Base-by-base conservation (phyloP, 2,329 filamentous ascomycete genomes). In the Trichoderma simmonsii region DNA sequence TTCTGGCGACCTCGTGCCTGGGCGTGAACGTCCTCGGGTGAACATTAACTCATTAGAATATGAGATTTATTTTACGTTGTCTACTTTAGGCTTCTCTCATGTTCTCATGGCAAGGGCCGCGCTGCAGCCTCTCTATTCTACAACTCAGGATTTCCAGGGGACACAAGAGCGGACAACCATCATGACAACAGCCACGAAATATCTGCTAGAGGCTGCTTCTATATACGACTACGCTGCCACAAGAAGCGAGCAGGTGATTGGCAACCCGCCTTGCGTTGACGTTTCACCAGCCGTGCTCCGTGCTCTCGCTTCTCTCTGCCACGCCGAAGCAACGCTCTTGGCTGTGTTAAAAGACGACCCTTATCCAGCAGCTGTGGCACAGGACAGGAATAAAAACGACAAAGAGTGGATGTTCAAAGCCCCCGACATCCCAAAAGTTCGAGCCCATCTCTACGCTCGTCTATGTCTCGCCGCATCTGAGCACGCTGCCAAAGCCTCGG, bases 331-430 rank as follows among this genome's bases (percentile, higher is more conserved):
- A 0, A 98, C 95, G 0, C 86, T 98, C 1, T 88, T 98, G 1
- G 94, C 94, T 0, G 94, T 98, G 1, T 81, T 97, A 64, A 98
- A 98, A 77, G 95, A 98, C 79, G 96, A 99, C 78, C 94, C 95
- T 0, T 98, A 98, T 78, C 92, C 95, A 1, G 90, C 92, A 2
- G 88, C 91, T 7, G 91, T 97, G 3, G 90, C 94, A 1, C 93
- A 97, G 77, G 89, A 91, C 71, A 88, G 95, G 62, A 97, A 97
- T 78, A 89, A 91, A 68, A 90, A 91, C 75, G 94, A 95, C 80
- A 94, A 89, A 73, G 95, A 98, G 75, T 99, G 95, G 95, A 98
- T 98, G 94, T 97, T 96, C 81, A 93, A 92, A 77, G 89, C 94
- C 0, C 94, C 95, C 0, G 90, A 94, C 65, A 93, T 98, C 63